Evolutionary conservation across 2,329 filamentous ascomycete genomes (phyloP).

Genomic region (Colletotrichum spaethianum): DNA sequence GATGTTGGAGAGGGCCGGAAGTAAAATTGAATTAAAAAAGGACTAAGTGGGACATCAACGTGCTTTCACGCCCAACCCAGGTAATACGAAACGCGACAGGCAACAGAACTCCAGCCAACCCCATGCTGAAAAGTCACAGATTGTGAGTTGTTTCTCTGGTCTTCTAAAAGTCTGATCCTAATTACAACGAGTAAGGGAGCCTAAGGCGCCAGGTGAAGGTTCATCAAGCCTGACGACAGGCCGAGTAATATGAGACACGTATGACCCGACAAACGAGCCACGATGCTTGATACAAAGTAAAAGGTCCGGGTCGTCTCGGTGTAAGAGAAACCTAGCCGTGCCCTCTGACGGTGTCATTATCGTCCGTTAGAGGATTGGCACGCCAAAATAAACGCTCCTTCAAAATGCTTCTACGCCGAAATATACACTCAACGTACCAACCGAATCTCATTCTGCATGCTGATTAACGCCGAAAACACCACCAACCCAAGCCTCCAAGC

Average conservation of each 20-base stretch:
- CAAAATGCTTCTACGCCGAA: slow-evolving; percentile 42
- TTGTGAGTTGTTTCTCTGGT: slow-evolving; percentile 24
- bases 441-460: slow-evolving; percentile 41
- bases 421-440: slow-evolving; percentile 41
- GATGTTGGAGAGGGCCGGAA: slow-evolving; percentile 44
- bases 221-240: slow-evolving; percentile 37
- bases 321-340: slow-evolving; percentile 19
- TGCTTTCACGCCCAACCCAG: background rate
- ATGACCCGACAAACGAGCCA: slow-evolving; percentile 38
- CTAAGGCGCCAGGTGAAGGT: slow-evolving; percentile 29
- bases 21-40: background rate
- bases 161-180: slow-evolving; percentile 42
- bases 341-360: slow-evolving; percentile 10
- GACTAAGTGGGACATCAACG: background rate
- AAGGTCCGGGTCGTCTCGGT: slow-evolving; percentile 35
- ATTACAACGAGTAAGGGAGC: slow-evolving; percentile 40
- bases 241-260: slow-evolving; percentile 32
- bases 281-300: slow-evolving; percentile 47
- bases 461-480: slow-evolving; percentile 42
- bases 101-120: background rate
- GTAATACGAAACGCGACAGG: background rate
- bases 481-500: slow-evolving; percentile 25
- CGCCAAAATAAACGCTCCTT: slow-evolving; percentile 40
- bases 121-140: slow-evolving; percentile 19
- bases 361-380: slow-evolving; percentile 16